Base-by-base conservation (phyloP, 140 eudicot genomes). In the Oenanthe javanica region DNA sequence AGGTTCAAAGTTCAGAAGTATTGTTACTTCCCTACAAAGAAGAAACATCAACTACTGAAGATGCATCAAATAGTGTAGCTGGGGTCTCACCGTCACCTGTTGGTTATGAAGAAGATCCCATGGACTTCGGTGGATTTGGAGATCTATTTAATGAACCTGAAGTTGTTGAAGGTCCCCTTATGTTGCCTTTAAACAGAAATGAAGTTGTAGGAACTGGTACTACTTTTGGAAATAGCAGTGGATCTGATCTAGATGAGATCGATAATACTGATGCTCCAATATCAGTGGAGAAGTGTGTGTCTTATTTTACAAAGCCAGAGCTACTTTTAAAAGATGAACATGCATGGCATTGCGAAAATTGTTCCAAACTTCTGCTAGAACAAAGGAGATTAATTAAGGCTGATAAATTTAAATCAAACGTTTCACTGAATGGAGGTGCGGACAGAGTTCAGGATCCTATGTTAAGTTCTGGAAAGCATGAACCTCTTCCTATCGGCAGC, bases 301-400 rank as follows among this genome's bases (percentile, higher is more conserved):
- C 92, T 25, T 83, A 78, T 84, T 95, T 95, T 82, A 89, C 90
- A 40, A 92, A 91, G 82, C 90, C 96, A n/a, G 99, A 95, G 83
- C 90, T 87, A 83, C 87, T 95, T 23, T 84, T 90, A 25, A 87
- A 90, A 88, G 85, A 82, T 9, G 99, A 95, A 79, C 97, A 95
- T 77, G 99, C 92, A 4, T 95, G 99, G 99, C 91, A 90, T 57
- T 95, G 99, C 63, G 97, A 92, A 77, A 85, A 92, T 48, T 95
- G 99, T 84, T 87, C 99, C n/a, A 95, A 89, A 81, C 15, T 85
- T 48, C 31, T 90, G 76, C 79, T 71, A 63, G 83, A 87, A 70
- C 78, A 84, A 82, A 89, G 82, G 67, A 81, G 75, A 70, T 85
- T 70, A 74, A 85, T 84, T 71, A 86, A 86, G 45, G 42, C 23